A percentile compares a stretch with the other conserved stretches of the same genome.
These are phyloP conservation scores for Phytopythium sindhum DNA, from an alignment of 352 stramenopile genomes.

Conservation along the genomic window DNA sequence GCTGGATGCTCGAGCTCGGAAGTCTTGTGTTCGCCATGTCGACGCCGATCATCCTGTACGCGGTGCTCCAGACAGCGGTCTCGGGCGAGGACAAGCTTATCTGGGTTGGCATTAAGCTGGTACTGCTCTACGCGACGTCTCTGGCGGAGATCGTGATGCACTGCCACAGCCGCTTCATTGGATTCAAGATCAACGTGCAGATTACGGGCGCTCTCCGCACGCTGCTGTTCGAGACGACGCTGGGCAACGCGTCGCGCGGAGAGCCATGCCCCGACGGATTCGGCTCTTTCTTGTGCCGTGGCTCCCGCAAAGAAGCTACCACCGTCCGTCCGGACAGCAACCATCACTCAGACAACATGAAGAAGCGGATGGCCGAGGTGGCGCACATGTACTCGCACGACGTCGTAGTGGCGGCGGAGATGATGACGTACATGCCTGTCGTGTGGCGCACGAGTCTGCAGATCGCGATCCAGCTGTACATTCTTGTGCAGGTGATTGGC, in stretches of 20 bases:
- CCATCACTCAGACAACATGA: conserved; percentile 17
- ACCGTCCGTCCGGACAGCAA: conserved; percentile 1
- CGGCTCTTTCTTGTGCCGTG: not conserved
- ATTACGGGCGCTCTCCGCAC: conserved; percentile 27
- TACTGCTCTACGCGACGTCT: conserved; percentile 24
- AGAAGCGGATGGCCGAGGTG: conserved; percentile 35
- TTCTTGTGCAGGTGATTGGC: conserved; percentile 34
- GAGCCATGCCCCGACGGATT: not conserved
- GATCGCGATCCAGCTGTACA: conserved; percentile 30
- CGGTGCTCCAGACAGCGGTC: conserved; percentile 32
- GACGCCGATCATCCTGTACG: conserved; percentile 41
- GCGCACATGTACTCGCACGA: conserved; percentile 32
- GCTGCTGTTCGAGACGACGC: conserved; percentile 36
- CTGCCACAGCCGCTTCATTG: conserved; percentile 26
- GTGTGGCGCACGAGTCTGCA: conserved; percentile 27
- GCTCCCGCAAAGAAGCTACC: not conserved
- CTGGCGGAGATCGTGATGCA: conserved; percentile 24
- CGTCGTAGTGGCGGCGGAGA: conserved; percentile 17
- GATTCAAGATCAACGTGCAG: conserved; percentile 34
- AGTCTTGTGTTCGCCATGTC: conserved; percentile 35
- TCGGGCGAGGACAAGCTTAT: conserved; percentile 21
- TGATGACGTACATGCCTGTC: conserved; percentile 26
- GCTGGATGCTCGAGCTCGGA: conserved; percentile 35
- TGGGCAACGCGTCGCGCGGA: conserved; percentile 14
- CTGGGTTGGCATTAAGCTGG: conserved; percentile 20